Evolutionary conservation across 2,329 filamentous ascomycete species (phyloP), one percentile per base, ranked within the genome.

Genomic region (Paecilomyces variotii): DNA sequence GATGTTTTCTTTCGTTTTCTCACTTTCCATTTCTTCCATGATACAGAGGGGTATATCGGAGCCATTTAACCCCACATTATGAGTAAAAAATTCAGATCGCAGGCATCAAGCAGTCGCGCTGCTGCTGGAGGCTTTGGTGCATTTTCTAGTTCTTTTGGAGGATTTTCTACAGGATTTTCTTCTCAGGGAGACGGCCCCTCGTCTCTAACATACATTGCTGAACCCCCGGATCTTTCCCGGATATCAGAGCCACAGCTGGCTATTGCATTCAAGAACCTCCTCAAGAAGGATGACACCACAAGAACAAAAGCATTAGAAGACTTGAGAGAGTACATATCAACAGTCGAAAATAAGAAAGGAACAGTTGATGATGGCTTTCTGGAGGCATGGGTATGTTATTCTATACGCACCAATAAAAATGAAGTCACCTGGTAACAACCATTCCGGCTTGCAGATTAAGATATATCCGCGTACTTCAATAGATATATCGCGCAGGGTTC

Each of bases 301-400:
- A 96, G 96, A 72, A 82, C 88, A 6, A 96, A 93, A 72, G 93
- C 90, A 0, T 78, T 99, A 28, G 92, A 97, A 66, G 93, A 97
- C 56, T 76, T 99, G 24, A 81, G 90, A 54, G 72, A 82, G 34
- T 83, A 88, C 68, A 78, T 90, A 45, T 79, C 82, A 78, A 72
- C 81, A 74, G 50, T 81, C 71, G 70, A 82, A 80, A 61, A 67
- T 24, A 65, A 80, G 57, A 78, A 81, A 64, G 84, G 82, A 27
- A 87, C 86, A 32, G 78, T 89, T 19, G 91, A 97, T 68, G 90
- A 96, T 65, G 81, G 86, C 10, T 76, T 97, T n/a, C 76, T 97
- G 57, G 89, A 94, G 65, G 88, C 89, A 68, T 97, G 93, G 93
- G 90, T 93, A 78, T 67, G 83, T 82, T 63, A 61, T 60, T 60